Percentiles rank a stretch among this genome's conserved stretches.
phyloP scores from a whole-genome alignment of 345 rosid genomes.

The Jatropha curcas region DNA sequence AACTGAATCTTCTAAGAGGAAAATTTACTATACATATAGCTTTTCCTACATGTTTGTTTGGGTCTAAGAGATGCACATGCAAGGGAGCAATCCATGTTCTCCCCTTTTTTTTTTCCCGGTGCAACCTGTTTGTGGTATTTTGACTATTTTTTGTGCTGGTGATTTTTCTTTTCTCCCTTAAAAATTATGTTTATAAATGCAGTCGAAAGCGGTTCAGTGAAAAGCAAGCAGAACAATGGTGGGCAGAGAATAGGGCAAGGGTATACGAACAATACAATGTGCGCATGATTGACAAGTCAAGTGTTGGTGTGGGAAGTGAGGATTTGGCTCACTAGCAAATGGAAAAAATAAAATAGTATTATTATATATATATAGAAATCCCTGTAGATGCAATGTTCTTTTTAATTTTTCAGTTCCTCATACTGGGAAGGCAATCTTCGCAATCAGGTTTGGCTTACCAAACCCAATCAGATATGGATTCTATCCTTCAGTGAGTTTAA shows the following conservation, averaged over 20 bases:
- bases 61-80: neutral
- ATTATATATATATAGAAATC: constrained; percentile 1
- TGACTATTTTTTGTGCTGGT: too few species aligned
- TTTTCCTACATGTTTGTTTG: neutral
- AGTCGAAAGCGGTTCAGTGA: constrained; percentile 94
- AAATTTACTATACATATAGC: neutral
- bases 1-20: neutral
- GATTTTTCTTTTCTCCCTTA: neutral
- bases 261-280: constrained; percentile 88
- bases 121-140: neutral
- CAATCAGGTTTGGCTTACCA: constrained; percentile 27
- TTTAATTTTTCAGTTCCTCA: constrained; percentile 27
- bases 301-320: constrained; percentile 74
- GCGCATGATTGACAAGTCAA: constrained; percentile 75
- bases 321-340: constrained; percentile 58
- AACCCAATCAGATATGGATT: constrained; percentile 19
- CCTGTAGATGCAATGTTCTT: constrained; percentile 34
- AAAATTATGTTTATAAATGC: constrained; percentile 29
- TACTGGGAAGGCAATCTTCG: constrained; percentile 28
- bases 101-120: neutral
- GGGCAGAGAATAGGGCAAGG: constrained; percentile 90
- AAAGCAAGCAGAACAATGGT: constrained; percentile 97
- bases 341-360: neutral
- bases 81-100: neutral
- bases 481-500: constrained; percentile 21